Conservation (phyloP, 1,284 basidiomycete genomes). For the Athelia sp. region DNA sequence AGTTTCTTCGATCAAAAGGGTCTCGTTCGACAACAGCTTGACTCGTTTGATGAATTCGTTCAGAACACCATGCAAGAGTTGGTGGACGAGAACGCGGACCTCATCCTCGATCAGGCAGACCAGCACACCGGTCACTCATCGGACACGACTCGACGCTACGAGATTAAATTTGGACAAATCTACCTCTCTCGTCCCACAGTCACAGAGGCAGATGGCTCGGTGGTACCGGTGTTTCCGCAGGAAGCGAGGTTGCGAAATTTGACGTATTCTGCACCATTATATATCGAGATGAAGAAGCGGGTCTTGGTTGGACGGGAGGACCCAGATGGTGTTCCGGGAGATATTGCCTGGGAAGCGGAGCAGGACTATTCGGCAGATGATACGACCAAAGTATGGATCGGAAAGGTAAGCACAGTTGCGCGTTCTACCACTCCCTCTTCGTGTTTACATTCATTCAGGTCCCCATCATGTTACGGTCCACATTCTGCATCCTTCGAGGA, state of each 20-base stretch:
- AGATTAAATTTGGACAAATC: slow-evolving; percentile 97
- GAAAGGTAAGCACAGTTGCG: slow-evolving; percentile 62
- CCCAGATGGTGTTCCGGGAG: slow-evolving; percentile 76
- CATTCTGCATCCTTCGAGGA: slow-evolving; percentile 88
- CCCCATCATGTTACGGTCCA: slow-evolving; percentile 96
- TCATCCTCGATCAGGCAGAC: slow-evolving; percentile 94
- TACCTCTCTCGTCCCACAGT: slow-evolving; percentile 93
- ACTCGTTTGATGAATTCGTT: slow-evolving; percentile 99
- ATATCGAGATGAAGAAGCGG: slow-evolving; percentile 93
- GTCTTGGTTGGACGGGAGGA: slow-evolving; percentile 79
- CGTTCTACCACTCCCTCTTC: slow-evolving; percentile 2
- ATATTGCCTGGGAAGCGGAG: slow-evolving; percentile 79
- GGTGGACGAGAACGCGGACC: slow-evolving; percentile 91
- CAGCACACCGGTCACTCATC: slow-evolving; percentile 87
- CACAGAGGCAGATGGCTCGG: slow-evolving; percentile 94
- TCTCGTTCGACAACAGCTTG: slow-evolving; percentile 95
- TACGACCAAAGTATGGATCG: slow-evolving; percentile 89
- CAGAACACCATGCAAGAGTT: slow-evolving; percentile 99
- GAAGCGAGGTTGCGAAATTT: slow-evolving; percentile 93
- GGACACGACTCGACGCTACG: slow-evolving; percentile 87
- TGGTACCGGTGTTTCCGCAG: slow-evolving; percentile 94
- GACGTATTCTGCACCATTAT: slow-evolving; percentile 94
- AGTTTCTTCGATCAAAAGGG: slow-evolving; percentile 98
- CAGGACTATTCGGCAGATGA: slow-evolving; percentile 61
- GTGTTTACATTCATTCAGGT: slow-evolving; percentile 50